phyloP scores from a whole-genome alignment of 2,329 filamentous ascomycete genomes.

The Malbranchea cinnamomea region DNA sequence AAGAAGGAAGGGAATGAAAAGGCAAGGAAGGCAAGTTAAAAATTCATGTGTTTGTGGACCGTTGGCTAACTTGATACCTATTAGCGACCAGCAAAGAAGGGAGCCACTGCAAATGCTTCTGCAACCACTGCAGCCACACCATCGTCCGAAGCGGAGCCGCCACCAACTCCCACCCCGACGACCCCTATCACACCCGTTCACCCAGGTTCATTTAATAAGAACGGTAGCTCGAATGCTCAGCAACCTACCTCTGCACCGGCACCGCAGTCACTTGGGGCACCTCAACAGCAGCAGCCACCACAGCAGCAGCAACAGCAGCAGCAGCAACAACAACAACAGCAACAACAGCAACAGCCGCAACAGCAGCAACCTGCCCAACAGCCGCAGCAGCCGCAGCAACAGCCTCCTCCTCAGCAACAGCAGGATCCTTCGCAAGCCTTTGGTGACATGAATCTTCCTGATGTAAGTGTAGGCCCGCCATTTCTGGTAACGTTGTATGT shows the following conservation, averaged over 20 bases:
- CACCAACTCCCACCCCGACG: constrained; percentile 33
- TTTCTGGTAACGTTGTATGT: background rate
- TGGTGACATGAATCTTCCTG: constrained; percentile 10
- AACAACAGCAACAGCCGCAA: constrained; percentile 12
- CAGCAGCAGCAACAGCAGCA: constrained; percentile 14
- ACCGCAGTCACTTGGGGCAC: constrained; percentile 16
- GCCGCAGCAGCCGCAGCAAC: constrained; percentile 2
- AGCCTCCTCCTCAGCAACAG: constrained; percentile 18
- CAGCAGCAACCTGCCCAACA: constrained; percentile 13
- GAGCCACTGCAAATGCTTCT: constrained; percentile 21
- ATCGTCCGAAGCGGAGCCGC: constrained; percentile 32
- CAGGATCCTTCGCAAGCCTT: constrained; percentile 13
- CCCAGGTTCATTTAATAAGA: constrained; percentile 30
- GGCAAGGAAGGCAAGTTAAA: constrained; percentile 31
- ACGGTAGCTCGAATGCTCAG: constrained; percentile 19
- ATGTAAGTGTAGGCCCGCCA: constrained; percentile 17
- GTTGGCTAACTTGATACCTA: constrained; percentile 10
- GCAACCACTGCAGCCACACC: constrained; percentile 27
- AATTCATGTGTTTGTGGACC: constrained; percentile 2
- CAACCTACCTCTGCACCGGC: constrained; percentile 14
- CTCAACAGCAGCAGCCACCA: constrained; percentile 11
- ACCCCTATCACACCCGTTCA: constrained; percentile 35
- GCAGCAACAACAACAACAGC: constrained; percentile 9
- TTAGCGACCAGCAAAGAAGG: constrained; percentile 31
- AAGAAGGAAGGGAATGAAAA: constrained; percentile 43